Evolutionary conservation across 805 yeast species (phyloP).

Genomic region (Naumovozyma castellii): DNA sequence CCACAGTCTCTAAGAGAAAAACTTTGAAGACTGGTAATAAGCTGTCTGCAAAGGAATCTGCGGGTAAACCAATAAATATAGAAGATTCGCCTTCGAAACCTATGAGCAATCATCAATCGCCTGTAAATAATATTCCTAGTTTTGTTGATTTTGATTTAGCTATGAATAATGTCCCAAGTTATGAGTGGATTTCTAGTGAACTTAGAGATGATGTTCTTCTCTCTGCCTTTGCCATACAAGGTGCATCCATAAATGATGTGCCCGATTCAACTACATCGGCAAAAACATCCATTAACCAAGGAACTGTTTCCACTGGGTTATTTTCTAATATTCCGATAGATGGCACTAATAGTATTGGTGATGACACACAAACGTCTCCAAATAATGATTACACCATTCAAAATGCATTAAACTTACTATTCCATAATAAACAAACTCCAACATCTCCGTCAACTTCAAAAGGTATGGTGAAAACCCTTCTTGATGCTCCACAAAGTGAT

Average conservation of each 20-base stretch:
- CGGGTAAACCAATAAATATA: too few species aligned
- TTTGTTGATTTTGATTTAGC: background rate
- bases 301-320: background rate
- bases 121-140: background rate
- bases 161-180: constrained; percentile 7
- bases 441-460: background rate
- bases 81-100: background rate
- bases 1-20: constrained; percentile 2
- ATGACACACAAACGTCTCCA: background rate
- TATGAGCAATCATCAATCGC: too few species aligned
- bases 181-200: constrained; percentile 6
- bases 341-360: background rate
- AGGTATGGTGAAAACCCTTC: constrained; percentile 2
- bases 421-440: background rate
- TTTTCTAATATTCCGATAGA: background rate
- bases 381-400: background rate
- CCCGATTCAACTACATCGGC: background rate
- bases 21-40: background rate
- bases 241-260: constrained; percentile 1
- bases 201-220: constrained; percentile 4
- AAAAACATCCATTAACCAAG: background rate
- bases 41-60: background rate
- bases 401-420: background rate
- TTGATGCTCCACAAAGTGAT: constrained; percentile 9
- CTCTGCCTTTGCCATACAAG: constrained; percentile 5